Evolutionary conservation across 306 rosid genomes (phyloP).

Genomic region (Prunus dulcis): DNA sequence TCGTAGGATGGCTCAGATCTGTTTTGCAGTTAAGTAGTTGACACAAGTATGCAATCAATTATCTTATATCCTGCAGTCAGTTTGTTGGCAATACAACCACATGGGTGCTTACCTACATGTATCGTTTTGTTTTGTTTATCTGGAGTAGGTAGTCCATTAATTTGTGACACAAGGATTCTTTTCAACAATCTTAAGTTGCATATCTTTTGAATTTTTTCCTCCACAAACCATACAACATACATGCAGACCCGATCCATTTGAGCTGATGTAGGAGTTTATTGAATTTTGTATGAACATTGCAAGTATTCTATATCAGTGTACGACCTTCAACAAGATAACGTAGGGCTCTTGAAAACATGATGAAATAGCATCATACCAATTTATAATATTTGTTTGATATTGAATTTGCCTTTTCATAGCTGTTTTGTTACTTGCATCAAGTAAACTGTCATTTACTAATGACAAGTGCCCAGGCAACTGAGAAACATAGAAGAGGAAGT

Average conservation of each 20-base stretch:
- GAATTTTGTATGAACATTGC: neutral
- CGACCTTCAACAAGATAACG: too few relatives aligned
- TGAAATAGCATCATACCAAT: too few relatives aligned
- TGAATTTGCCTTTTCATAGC: too few relatives aligned
- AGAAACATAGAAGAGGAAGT: too few relatives aligned
- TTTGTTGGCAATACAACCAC: neutral
- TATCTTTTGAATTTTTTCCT: neutral
- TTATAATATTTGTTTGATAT: too few relatives aligned
- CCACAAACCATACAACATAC: neutral
- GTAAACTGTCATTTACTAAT: too few relatives aligned
- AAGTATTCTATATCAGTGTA: neutral
- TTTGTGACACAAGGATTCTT: neutral
- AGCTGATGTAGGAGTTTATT: neutral
- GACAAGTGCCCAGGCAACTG: too few relatives aligned
- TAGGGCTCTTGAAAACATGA: too few relatives aligned
- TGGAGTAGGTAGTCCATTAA: neutral
- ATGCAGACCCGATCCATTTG: neutral
- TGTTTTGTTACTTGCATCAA: too few relatives aligned
- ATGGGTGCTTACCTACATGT: neutral
- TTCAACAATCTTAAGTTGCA: neutral
- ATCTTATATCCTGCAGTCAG: neutral
- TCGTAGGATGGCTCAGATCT: slow-evolving; percentile 73
- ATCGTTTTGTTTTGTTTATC: neutral
- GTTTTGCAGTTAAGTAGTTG: slow-evolving; percentile 54
- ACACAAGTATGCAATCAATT: slow-evolving; percentile 1